A percentile compares a stretch with the other conserved stretches of the same genome.
Conservation (phyloP, 768 basidiomycete genomes). For the Leucocoprinus birnbaumii region DNA sequence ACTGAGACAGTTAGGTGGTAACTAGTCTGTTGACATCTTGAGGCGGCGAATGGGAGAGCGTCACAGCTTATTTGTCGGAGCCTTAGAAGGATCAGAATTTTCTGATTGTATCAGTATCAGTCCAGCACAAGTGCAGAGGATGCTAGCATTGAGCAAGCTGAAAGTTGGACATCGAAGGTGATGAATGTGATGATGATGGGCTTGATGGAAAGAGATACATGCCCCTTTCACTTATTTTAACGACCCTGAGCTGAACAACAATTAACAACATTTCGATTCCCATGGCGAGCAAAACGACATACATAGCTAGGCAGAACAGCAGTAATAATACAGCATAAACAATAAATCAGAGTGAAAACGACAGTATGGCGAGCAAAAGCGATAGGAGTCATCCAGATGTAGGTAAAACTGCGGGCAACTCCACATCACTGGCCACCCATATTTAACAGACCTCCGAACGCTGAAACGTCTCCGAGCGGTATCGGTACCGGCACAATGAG, state of each 20-base stretch:
- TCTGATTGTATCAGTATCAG: constrained; percentile 1
- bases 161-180: not conserved
- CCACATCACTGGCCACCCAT: not conserved
- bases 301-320: not conserved
- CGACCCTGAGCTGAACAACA: too few relatives aligned
- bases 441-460: constrained; percentile 8
- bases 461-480: constrained; percentile 8
- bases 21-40: not conserved
- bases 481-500: constrained; percentile 9
- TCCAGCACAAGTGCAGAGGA: not conserved
- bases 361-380: not conserved
- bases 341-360: not conserved
- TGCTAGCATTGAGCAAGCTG: not conserved
- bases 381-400: not conserved
- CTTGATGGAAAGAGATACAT: too few relatives aligned
- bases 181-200: not conserved
- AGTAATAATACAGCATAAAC: not conserved
- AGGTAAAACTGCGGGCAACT: too few relatives aligned
- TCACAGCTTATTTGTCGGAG: too few relatives aligned
- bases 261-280: too few relatives aligned
- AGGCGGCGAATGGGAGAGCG: not conserved
- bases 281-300: too few relatives aligned
- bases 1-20: too few relatives aligned
- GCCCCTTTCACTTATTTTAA: too few relatives aligned
- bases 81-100: not conserved